Conservation (phyloP, 2,329 filamentous ascomycete species). For the Dactylella cylindrospora region DNA sequence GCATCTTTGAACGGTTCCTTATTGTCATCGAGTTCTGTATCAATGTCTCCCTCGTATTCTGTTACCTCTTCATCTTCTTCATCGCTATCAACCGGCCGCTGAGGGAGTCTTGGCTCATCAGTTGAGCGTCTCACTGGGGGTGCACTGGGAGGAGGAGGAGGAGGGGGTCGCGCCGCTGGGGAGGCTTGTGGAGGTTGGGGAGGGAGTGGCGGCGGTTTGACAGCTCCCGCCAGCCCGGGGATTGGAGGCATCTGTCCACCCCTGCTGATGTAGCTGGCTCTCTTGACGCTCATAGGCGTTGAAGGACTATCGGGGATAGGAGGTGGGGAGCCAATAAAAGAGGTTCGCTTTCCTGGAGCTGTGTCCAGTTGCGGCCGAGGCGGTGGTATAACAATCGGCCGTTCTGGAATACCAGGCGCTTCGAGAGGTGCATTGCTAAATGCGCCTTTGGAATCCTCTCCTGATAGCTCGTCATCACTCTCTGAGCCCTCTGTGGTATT, state of each 20-base stretch:
- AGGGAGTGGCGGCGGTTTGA: constrained; percentile 50
- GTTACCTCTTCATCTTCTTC: constrained; percentile 78
- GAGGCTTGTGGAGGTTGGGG: constrained; percentile 52
- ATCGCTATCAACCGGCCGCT: constrained; percentile 55
- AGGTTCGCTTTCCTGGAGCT: constrained; percentile 12
- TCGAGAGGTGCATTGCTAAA: constrained; percentile 50
- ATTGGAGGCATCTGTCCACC: constrained; percentile 50
- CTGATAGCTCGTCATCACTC: constrained; percentile 83
- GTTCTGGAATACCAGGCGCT: constrained; percentile 7
- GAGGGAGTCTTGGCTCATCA: constrained; percentile 8
- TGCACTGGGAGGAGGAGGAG: constrained; percentile 64
- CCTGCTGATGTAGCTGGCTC: constrained; percentile 47
- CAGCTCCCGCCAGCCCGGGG: constrained; percentile 46
- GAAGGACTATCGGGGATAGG: constrained; percentile 64
- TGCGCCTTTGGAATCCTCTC: constrained; percentile 53
- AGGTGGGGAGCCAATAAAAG: constrained; percentile 52
- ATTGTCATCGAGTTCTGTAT: constrained; percentile 87
- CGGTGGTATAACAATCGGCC: constrained; percentile 47
- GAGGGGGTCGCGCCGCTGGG: constrained; percentile 60
- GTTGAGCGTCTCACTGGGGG: constrained; percentile 58
- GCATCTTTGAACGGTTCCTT: constrained; percentile 92
- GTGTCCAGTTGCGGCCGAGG: constrained; percentile 17
- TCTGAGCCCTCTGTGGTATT: constrained; percentile 66
- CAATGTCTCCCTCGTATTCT: constrained; percentile 96
- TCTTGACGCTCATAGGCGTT: constrained; percentile 48